These are phyloP conservation scores for Eurotiales sp. DNA, from an alignment of 2,329 filamentous ascomycete genomes.

Conservation along the genomic window DNA sequence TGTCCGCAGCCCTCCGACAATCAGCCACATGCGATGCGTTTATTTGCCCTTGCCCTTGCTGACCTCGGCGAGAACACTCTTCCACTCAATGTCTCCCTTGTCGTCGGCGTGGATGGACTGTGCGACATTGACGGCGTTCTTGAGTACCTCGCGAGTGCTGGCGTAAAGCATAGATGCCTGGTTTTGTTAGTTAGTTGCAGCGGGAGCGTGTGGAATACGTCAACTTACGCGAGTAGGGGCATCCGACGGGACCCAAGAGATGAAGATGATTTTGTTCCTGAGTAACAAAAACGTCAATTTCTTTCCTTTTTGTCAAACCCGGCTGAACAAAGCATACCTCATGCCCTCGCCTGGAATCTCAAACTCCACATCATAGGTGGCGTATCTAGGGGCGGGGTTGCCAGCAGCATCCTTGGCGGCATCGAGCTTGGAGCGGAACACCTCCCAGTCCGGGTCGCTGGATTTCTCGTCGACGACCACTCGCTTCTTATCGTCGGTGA, in stretches of 20 bases:
- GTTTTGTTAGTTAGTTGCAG: neutral
- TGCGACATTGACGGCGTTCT: slow-evolving; percentile 51
- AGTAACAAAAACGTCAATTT: too few relatives aligned
- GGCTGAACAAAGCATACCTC: slow-evolving; percentile 33
- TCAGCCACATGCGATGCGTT: slow-evolving; percentile 18
- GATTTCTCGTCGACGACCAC: slow-evolving; percentile 47
- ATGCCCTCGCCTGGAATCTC: slow-evolving; percentile 48
- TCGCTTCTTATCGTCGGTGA: slow-evolving; percentile 48
- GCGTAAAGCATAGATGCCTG: slow-evolving; percentile 51
- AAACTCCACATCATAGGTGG: slow-evolving; percentile 50
- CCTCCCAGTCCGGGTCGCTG: slow-evolving; percentile 44
- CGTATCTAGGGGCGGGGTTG: slow-evolving; percentile 46
- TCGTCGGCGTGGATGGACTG: slow-evolving; percentile 41
- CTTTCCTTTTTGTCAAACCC: neutral
- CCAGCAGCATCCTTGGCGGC: slow-evolving; percentile 41
- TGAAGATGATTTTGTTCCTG: slow-evolving; percentile 51
- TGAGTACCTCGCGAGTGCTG: slow-evolving; percentile 46
- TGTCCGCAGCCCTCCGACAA: neutral
- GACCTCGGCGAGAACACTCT: slow-evolving; percentile 35
- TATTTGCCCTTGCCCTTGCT: slow-evolving; percentile 42
- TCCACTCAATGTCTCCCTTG: slow-evolving; percentile 42
- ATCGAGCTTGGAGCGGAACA: slow-evolving; percentile 45
- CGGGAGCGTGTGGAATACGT: slow-evolving; percentile 9
- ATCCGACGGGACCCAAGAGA: slow-evolving; percentile 44
- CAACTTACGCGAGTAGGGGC: slow-evolving; percentile 38